phyloP scores from a whole-genome alignment of 2,329 filamentous ascomycete species.

The Emergomyces pasteurianus region DNA sequence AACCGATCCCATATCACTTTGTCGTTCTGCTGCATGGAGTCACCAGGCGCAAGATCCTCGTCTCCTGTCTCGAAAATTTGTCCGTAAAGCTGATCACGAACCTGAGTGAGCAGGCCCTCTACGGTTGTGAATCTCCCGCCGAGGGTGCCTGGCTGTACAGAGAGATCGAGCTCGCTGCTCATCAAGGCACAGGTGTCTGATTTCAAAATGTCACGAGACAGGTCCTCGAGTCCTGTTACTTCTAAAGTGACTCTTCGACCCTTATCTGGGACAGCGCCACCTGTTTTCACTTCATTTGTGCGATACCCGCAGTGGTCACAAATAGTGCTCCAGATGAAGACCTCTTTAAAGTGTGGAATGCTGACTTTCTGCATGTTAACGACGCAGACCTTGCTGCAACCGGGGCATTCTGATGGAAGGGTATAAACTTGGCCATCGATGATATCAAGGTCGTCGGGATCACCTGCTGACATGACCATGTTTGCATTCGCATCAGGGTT shows the following conservation, averaged over 20 bases:
- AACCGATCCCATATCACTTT: conserved; percentile 68
- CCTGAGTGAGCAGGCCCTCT: conserved; percentile 83
- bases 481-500: conserved; percentile 16
- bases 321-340: conserved; percentile 87
- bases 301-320: conserved; percentile 89
- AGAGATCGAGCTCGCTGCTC: conserved; percentile 75
- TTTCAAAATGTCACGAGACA: conserved; percentile 90
- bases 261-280: conserved; percentile 76
- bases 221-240: conserved; percentile 58
- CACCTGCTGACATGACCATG: conserved; percentile 35
- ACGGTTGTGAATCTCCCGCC: conserved; percentile 95
- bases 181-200: conserved; percentile 80
- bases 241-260: conserved; percentile 72
- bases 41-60: conserved; percentile 49
- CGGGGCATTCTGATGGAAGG: conserved; percentile 84
- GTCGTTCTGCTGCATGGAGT: conserved; percentile 58
- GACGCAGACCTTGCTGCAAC: conserved; percentile 71
- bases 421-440: conserved; percentile 85
- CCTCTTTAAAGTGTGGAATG: conserved; percentile 96
- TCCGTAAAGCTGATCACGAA: conserved; percentile 74
- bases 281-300: conserved; percentile 95
- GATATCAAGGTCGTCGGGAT: conserved; percentile 63
- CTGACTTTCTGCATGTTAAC: conserved; percentile 99
- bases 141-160: conserved; percentile 84
- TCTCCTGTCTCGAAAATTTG: conserved; percentile 74